Conservation (phyloP, 2,329 filamentous ascomycete species). For the Aspergillus costaricaensis region DNA sequence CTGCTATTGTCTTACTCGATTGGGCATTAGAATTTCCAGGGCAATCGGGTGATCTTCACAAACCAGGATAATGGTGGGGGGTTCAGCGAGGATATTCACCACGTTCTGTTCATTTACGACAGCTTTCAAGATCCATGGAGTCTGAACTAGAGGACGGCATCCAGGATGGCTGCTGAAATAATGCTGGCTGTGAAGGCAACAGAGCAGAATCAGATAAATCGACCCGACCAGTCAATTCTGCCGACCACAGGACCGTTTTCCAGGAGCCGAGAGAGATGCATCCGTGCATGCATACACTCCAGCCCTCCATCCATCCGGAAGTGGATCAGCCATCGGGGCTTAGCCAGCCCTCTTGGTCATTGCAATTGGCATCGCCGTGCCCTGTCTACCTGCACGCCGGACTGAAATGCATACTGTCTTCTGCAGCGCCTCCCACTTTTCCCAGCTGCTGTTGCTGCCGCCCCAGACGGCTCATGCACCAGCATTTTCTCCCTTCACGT, state of each 20-base stretch:
- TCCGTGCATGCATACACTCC: background rate
- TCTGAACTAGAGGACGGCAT: too few species aligned
- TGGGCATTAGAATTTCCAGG: conserved; percentile 4
- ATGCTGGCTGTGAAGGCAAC: background rate
- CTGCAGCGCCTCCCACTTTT: background rate
- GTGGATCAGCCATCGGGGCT: conserved; percentile 35
- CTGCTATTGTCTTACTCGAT: background rate
- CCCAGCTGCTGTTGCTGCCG: background rate
- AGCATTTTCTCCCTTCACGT: background rate
- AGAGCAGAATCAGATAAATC: background rate
- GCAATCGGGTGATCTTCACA: conserved; percentile 25
- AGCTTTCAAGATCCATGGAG: too few species aligned
- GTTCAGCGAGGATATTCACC: background rate
- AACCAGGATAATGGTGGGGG: conserved; percentile 12
- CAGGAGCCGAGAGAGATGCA: conserved; percentile 9
- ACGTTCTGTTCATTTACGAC: too few species aligned
- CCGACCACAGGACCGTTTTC: conserved; percentile 1
- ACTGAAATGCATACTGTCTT: background rate
- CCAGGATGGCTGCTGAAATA: background rate
- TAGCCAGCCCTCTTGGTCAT: conserved; percentile 22
- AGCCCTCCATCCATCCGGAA: conserved; percentile 6
- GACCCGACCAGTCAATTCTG: background rate
- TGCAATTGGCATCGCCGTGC: conserved; percentile 11
- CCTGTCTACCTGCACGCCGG: conserved; percentile 1
- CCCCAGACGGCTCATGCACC: conserved; percentile 1